Base-by-base conservation (phyloP, 2,329 filamentous ascomycete species). In the Fusarium vanettenii region DNA sequence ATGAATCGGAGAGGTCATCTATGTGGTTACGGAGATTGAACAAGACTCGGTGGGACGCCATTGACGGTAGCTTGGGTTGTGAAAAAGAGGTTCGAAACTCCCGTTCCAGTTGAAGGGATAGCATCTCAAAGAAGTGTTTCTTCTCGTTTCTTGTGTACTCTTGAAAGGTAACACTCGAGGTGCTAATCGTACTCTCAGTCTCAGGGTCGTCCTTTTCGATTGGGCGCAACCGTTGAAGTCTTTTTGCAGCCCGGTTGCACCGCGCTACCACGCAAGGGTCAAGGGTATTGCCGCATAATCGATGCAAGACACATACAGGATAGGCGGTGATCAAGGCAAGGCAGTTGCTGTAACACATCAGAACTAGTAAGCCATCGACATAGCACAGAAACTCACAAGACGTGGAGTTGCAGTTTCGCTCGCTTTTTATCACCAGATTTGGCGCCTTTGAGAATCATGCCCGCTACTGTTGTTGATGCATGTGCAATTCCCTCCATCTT, bases 21-120 rank as follows among this genome's bases (percentile, higher is more conserved):
- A 81, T 71, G 41, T 81, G 77, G 37, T 78, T 78, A 11, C 76
- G 74, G 18, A 81, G 67, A 35, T 73, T 78, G 64, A 72, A 76
- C 6, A 80, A 63, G 60, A 80, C 73, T 56, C 79, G 74, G 31
- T 80, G 74, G 4, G 77, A 57, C 11, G 63, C 61, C 67, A 74
- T 50, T 7, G 78, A 76, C 1, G 74, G 77, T 1, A 25, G 10
- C 5, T 56, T 29, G 3, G 63, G 64, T 37, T 29, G 67, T 45
- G 64, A 67, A 1, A 9, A 20, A 50, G 77, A 69, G 1, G 22
- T 41, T 6, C 37, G 25, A 57, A 75, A 80, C 52, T 81, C 78
- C 4, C 41, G 64, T 39, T 80, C 77, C 1, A 81, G 65, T 3
- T 78, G 56, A 7, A 80, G 70, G 5, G 78, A 78, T 18, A 80